These are phyloP conservation scores for Wickerhamiella sergipiensis DNA, from an alignment of 805 yeast genomes.

Conservation along the genomic window DNA sequence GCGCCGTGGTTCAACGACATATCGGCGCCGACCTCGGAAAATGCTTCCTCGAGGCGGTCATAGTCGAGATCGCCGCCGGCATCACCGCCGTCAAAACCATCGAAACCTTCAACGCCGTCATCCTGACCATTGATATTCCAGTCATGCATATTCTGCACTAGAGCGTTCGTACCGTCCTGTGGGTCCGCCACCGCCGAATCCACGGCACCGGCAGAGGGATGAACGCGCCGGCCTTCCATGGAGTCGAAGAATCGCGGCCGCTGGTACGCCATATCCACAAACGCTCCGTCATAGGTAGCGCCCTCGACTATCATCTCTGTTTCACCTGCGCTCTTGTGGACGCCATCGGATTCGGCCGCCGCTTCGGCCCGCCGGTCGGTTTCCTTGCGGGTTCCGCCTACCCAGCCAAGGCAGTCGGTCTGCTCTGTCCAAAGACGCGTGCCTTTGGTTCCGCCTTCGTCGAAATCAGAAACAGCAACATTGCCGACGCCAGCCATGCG, in stretches of 20 bases:
- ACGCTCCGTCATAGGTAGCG: not conserved
- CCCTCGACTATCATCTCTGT: too few species aligned
- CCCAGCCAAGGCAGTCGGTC: conserved; percentile 57
- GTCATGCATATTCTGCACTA: conserved; percentile 11
- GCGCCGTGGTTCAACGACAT: not conserved
- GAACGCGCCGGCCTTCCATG: not conserved
- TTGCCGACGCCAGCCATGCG: not conserved
- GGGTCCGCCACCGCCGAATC: conserved; percentile 14
- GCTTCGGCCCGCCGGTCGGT: not conserved
- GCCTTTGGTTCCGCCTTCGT: conserved; percentile 31
- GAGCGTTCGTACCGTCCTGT: conserved; percentile 9
- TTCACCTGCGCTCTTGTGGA: too few species aligned
- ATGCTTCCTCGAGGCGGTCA: not conserved
- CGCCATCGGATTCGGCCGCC: too few species aligned
- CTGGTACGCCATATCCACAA: not conserved
- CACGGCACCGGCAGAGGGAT: conserved; percentile 7
- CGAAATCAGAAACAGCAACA: conserved; percentile 26
- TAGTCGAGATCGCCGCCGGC: not conserved
- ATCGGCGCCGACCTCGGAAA: not conserved
- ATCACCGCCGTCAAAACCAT: not conserved
- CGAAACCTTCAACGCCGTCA: conserved; percentile 1
- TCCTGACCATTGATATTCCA: conserved; percentile 10
- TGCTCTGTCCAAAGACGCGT: conserved; percentile 33
- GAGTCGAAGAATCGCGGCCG: not conserved
- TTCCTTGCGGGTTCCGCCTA: conserved; percentile 10